Percentiles rank a stretch among this genome's conserved stretches.
These are phyloP conservation scores for Cordia subcordata DNA, from an alignment of 257 asterid genomes.

Conservation along the genomic window DNA sequence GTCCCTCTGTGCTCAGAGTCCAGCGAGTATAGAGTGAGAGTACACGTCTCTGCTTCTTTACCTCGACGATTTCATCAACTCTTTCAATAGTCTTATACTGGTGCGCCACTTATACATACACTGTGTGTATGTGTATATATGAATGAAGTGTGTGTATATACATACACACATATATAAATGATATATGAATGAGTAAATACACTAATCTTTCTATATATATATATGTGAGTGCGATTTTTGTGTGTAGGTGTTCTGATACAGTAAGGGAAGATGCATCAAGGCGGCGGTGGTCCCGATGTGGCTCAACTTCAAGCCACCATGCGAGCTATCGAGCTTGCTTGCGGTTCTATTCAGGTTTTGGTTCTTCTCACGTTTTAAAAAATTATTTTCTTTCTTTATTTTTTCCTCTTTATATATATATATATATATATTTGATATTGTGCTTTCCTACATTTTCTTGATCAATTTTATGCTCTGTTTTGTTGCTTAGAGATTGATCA, in stretches of 20 bases:
- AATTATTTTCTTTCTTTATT: background rate
- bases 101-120: no score
- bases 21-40: no score
- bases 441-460: background rate
- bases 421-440: background rate
- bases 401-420: no score
- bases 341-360: slow-evolving; percentile 77
- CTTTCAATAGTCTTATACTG: no score
- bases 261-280: slow-evolving; percentile 37
- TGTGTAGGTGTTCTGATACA: background rate
- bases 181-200: no score
- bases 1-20: no score
- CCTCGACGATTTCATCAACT: no score
- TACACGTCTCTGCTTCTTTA: no score
- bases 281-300: slow-evolving; percentile 42
- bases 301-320: slow-evolving; percentile 78
- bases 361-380: background rate
- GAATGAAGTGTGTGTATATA: no score
- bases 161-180: no score
- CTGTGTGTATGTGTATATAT: no score
- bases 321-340: slow-evolving; percentile 82
- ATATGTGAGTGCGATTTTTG: background rate
- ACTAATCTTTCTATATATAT: background rate
- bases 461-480: background rate
- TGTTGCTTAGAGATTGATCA: no score